Evolutionary conservation across 441 rosid genomes (phyloP), one percentile per base, ranked within the genome.

Genomic region (Brassica hybrid): DNA sequence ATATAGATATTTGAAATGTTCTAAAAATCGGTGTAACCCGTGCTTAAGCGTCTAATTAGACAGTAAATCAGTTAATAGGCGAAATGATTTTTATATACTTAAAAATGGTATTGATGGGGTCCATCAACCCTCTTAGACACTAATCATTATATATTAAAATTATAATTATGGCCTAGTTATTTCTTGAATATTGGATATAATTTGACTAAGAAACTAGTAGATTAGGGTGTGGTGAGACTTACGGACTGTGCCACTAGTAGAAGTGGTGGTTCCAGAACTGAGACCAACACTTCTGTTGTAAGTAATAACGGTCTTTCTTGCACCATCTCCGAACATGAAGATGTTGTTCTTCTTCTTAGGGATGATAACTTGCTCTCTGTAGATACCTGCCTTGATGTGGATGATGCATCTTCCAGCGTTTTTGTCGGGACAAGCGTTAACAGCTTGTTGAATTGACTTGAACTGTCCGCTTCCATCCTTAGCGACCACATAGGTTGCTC

Each of bases 381-480:
- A 82, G 73, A 87, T 7, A 43, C 91, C 91, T 27, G 85, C 85
- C 84, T 86, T 86, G 30, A 86, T 77, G 79, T 88, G 83, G 66
- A 88, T 79, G 56, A 86, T 67, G 73, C 83, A 84, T 43, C 89
- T 80, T 2, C 85, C 85, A 6, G 76, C 72, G 60, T 78, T 76
- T 71, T 78, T 74, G 6, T 86, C 86, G 56, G 83, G 82, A 11
- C 81, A 81, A 71, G 85, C 85, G 10, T 75, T 69, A 50, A 87
- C 81, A 2, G 91, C 91, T 12, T 68, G 77, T 45, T 62, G 74
- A 8, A 87, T 79, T 0, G 85, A 69, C 65, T 56, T 86, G 76
- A 80, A 85, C 54, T 84, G 81, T 60, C 89, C 91, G 52, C 88
- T 86, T 21, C 88, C 91, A 61, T 87, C 91, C 70, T 84, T 69